phyloP scores from a whole-genome alignment of 495 filamentous ascomycete genomes.

The Annulohypoxylon nitens region DNA sequence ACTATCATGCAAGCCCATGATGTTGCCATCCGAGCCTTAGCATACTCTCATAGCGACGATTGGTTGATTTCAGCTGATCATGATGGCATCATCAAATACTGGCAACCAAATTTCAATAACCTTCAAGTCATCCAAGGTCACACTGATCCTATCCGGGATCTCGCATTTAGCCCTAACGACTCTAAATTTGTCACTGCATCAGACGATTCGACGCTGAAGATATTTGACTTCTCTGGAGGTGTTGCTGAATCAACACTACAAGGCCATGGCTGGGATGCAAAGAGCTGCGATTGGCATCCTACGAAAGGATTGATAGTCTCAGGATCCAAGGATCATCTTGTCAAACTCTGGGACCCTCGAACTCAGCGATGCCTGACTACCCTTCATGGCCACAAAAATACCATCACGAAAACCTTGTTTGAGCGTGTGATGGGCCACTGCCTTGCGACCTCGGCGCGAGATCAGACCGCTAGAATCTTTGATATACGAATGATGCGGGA shows the following conservation, averaged over 20 bases:
- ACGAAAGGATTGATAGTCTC: conserved; percentile 94
- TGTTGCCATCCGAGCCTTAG: conserved; percentile 85
- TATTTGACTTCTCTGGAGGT: conserved; percentile 95
- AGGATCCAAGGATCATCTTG: conserved; percentile 95
- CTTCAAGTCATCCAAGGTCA: conserved; percentile 95
- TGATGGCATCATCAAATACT: conserved; percentile 96
- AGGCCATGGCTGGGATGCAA: conserved; percentile 96
- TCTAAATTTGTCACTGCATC: conserved; percentile 95
- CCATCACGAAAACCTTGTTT: conserved; percentile 89
- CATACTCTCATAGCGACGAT: conserved; percentile 94
- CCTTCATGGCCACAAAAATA: conserved; percentile 97
- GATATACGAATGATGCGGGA: conserved; percentile 99
- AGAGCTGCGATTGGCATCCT: conserved; percentile 97
- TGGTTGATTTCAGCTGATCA: conserved; percentile 97
- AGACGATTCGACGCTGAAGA: conserved; percentile 91
- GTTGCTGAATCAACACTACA: conserved; percentile 82
- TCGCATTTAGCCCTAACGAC: conserved; percentile 94
- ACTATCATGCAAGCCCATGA: conserved; percentile 99
- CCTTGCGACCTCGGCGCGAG: conserved; percentile 90
- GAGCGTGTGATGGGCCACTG: conserved; percentile 84
- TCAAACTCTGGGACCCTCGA: conserved; percentile 97
- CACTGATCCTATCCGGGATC: conserved; percentile 85
- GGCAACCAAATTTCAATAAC: conserved; percentile 99
- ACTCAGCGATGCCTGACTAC: conserved; percentile 91
- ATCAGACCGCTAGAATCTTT: conserved; percentile 91